A percentile compares a stretch with the other conserved stretches of the same genome.
Conservation (phyloP, 176 grass and related monocot genomes). For the Sorghum bicolor region Sorghum_bicolor_NCBIv3 NC_012879.2:3924001-3924500, state of each 20-base stretch:
- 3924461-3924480: slow-evolving; percentile 44
- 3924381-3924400: neutral
- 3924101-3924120: neutral
- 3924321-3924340: neutral
- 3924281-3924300: neutral
- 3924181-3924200: neutral
- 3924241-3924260: neutral
- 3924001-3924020: slow-evolving; percentile 49
- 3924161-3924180: slow-evolving; percentile 13
- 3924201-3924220: neutral
- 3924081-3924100: slow-evolving; percentile 55
- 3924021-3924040: slow-evolving; percentile 45
- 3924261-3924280: neutral
- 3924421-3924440: slow-evolving; percentile 32
- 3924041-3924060: slow-evolving; percentile 49
- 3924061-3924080: slow-evolving; percentile 55
- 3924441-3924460: slow-evolving; percentile 48
- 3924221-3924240: neutral
- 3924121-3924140: neutral
- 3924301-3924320: neutral
- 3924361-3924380: neutral
- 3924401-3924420: neutral
- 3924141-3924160: neutral
- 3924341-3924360: neutral
- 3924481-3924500: slow-evolving; percentile 43